Percentiles rank a stretch among this genome's conserved stretches.
Evolutionary conservation across 306 rosid species (phyloP).

Genomic region (Benincasa hispida): DNA sequence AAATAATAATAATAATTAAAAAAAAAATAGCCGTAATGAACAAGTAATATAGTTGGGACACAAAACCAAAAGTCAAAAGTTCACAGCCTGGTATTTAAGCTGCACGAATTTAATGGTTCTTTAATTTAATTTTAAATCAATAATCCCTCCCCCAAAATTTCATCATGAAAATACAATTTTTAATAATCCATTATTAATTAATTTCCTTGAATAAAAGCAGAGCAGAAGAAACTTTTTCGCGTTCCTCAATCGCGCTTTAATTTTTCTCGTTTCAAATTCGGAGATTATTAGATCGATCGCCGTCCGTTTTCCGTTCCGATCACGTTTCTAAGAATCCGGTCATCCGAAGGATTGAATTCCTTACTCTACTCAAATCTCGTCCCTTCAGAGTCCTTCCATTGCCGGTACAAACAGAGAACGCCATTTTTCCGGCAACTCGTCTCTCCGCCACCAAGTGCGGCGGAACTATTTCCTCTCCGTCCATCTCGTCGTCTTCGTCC

Average conservation of each 20-base stretch:
- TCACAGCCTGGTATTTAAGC: background rate
- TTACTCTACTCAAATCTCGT: slow-evolving; percentile 67
- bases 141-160: background rate
- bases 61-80: background rate
- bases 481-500: slow-evolving; percentile 15
- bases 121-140: background rate
- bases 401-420: slow-evolving; percentile 62
- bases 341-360: slow-evolving; percentile 76
- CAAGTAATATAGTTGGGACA: background rate
- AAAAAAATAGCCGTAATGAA: background rate
- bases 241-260: background rate
- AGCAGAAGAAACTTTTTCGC: background rate
- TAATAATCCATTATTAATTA: no score
- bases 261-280: background rate
- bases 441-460: slow-evolving; percentile 58
- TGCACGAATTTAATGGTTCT: background rate
- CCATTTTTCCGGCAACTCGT: slow-evolving; percentile 56
- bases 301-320: background rate
- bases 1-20: no score
- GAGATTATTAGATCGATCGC: background rate
- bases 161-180: background rate
- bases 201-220: no score
- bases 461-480: slow-evolving; percentile 43
- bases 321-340: slow-evolving; percentile 75
- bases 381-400: slow-evolving; percentile 84